These are phyloP conservation scores for Penicillium freii DNA, from an alignment of 2,329 filamentous ascomycete genomes.

Conservation along the genomic window DNA sequence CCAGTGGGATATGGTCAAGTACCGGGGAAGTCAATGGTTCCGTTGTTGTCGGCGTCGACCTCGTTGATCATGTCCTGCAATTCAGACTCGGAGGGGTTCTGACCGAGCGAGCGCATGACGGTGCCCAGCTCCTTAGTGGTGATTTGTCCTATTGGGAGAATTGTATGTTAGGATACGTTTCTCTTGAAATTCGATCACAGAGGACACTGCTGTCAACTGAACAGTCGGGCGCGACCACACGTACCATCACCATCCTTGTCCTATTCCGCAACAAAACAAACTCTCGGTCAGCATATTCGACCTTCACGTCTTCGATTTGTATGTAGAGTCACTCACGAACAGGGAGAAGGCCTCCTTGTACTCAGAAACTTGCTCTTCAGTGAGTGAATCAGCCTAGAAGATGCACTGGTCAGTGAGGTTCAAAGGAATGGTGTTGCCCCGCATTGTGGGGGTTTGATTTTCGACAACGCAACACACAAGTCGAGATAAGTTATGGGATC, in stretches of 20 bases:
- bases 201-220: not conserved
- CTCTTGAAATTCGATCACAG: not conserved
- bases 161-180: constrained; percentile 10
- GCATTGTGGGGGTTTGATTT: constrained; percentile 33
- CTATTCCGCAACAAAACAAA: constrained; percentile 46
- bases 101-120: constrained; percentile 85
- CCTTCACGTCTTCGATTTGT: not conserved
- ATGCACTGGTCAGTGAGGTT: constrained; percentile 29
- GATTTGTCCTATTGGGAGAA: constrained; percentile 67
- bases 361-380: constrained; percentile 99
- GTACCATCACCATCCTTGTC: constrained; percentile 90
- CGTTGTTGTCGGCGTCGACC: constrained; percentile 88
- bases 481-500: not conserved
- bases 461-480: constrained; percentile 9
- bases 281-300: constrained; percentile 17
- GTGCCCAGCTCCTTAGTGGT: constrained; percentile 88
- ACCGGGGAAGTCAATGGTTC: constrained; percentile 90
- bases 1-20: constrained; percentile 34
- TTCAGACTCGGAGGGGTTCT: constrained; percentile 87
- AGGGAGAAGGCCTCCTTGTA: constrained; percentile 99
- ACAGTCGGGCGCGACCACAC: constrained; percentile 40
- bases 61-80: constrained; percentile 94
- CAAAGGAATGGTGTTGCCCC: constrained; percentile 29
- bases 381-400: constrained; percentile 88
- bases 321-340: constrained; percentile 70